A percentile compares a stretch with the other conserved stretches of the same genome.
These are phyloP conservation scores for Fomitopsis serialis DNA, from an alignment of 768 basidiomycete genomes.

Conservation along the genomic window DNA sequence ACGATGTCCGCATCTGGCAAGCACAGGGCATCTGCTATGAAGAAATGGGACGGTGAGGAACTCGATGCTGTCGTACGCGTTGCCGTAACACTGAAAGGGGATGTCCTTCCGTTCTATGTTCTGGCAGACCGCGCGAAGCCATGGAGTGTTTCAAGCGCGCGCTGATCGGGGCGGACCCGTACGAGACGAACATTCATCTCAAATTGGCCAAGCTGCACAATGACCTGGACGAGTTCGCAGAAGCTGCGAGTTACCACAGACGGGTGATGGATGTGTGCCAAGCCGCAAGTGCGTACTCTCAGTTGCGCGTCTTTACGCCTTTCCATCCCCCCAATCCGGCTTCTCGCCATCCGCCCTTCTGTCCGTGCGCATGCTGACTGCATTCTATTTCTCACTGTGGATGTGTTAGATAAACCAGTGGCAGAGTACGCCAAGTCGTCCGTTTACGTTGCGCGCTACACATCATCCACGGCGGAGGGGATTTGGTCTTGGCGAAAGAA, in stretches of 20 bases:
- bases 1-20: conserved; percentile 95
- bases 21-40: conserved; percentile 93
- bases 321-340: background rate
- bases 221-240: conserved; percentile 56
- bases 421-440: conserved; percentile 82
- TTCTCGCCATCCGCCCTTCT: background rate
- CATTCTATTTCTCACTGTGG: background rate
- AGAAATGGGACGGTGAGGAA: conserved; percentile 72
- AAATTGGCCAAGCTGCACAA: conserved; percentile 72
- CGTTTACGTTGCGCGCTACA: conserved; percentile 79
- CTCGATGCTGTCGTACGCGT: background rate
- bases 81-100: background rate
- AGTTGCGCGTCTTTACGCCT: background rate
- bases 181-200: conserved; percentile 66
- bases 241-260: conserved; percentile 77
- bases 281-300: conserved; percentile 44
- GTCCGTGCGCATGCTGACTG: conserved; percentile 11
- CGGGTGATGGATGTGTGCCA: conserved; percentile 71
- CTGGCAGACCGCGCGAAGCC: conserved; percentile 72
- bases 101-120: background rate
- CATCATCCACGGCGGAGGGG: conserved; percentile 53
- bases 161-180: conserved; percentile 71
- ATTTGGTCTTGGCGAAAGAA: conserved; percentile 64
- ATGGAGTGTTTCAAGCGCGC: conserved; percentile 91
- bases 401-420: conserved; percentile 51